Base-by-base conservation (phyloP, 768 basidiomycete species). In the Boletus tylopilopsis region DNA sequence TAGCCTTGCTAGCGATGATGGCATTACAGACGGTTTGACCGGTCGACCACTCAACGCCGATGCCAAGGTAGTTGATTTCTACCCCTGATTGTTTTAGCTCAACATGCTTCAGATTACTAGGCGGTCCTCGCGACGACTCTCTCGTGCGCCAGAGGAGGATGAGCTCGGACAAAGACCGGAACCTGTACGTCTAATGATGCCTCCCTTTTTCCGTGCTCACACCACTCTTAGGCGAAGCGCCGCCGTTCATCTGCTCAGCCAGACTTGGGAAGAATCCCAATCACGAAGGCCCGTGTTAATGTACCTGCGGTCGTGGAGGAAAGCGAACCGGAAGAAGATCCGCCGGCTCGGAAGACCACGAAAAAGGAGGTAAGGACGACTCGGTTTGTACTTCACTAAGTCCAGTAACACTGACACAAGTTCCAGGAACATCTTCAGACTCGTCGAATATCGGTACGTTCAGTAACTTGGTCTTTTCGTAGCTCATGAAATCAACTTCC, bases 191-290 rank as follows among this genome's bases (percentile, higher is more conserved):
- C 35, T 40, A 47, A 41, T 15, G 18, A 21, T 18, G 29, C 41
- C 19, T 19, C 41, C 43, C 48, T 11, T 47, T 54, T 42, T 34
- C 50, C 43, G 42, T 55, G 29, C 39, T 61, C 21, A 56, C 48
- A 44, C 46, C 42, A 41, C 57, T 48, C 25, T 46, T 58, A 90
- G 87, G 77, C 84, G n/a, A 91, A 90, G 62, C 79, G 88, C 48
- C 78, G 88, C 33, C 76, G 89, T 57, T 87, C 87, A 12, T 88
- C 89, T 22, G 88, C 88, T 1, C 84, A 90, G 58, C 88, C 88
- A 3, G 74, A 68, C 19, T 68, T 88, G 37, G 83, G 82, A 41
- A 76, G 78, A 4, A 61, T 75, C 12, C 64, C 79, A 37, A 70
- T 70, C 48, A 71, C 57, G 5, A 61, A 66, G 25, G 53, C 59